These are phyloP conservation scores for Diaporthe vexans DNA, from an alignment of 2,329 filamentous ascomycete genomes.

Conservation along the genomic window DNA sequence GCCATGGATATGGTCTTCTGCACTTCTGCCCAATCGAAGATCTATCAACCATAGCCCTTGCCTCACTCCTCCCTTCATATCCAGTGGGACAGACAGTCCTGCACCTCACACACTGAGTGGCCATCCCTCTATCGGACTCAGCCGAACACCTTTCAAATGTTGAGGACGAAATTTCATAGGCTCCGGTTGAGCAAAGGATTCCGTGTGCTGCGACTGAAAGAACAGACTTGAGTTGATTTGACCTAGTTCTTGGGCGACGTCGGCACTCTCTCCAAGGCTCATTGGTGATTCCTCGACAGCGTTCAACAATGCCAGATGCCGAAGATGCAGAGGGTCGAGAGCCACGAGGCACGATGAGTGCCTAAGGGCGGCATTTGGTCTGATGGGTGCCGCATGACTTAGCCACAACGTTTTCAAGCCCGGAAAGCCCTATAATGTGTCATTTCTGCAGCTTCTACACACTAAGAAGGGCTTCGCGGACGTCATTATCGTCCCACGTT, in stretches of 20 bases:
- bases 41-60: not conserved
- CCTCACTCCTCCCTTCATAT: not conserved
- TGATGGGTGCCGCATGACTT: not conserved
- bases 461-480: not conserved
- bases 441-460: not conserved
- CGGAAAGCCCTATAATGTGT: not conserved
- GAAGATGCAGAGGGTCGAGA: not conserved
- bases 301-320: not conserved
- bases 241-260: not conserved
- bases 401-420: not conserved
- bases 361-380: not conserved
- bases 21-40: constrained; percentile 27
- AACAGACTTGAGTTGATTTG: constrained; percentile 1
- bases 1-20: constrained; percentile 8
- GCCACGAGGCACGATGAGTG: constrained; percentile 5
- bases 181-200: not conserved
- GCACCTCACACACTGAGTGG: not conserved
- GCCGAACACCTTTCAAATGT: not conserved
- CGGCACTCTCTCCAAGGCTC: not conserved
- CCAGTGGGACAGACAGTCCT: not conserved
- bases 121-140: not conserved
- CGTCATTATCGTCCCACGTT: constrained; percentile 23
- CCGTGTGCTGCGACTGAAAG: not conserved
- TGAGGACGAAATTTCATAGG: not conserved
- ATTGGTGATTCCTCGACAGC: not conserved